Percentiles rank a stretch among this genome's conserved stretches.
Evolutionary conservation across 768 basidiomycete genomes (phyloP).

Genomic region (Panaeolus papilionaceus): DNA sequence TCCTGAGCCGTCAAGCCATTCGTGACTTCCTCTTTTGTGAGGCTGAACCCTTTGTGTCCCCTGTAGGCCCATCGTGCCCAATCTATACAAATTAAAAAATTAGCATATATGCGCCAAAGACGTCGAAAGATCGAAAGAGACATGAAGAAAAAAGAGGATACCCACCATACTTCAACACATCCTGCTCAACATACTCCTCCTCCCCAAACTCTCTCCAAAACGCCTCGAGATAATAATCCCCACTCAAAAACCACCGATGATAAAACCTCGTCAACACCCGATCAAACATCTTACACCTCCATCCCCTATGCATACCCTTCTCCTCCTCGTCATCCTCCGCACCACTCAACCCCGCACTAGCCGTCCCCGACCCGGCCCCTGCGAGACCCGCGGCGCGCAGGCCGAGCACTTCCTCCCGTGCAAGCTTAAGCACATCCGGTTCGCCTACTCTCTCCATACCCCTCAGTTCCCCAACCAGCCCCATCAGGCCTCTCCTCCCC

Average conservation of each 20-base stretch:
- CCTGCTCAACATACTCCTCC: slow-evolving; percentile 43
- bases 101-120: neutral
- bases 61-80: slow-evolving; percentile 46
- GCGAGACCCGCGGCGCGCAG: slow-evolving; percentile 31
- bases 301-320: slow-evolving; percentile 38
- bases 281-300: slow-evolving; percentile 50
- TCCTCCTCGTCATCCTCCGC: slow-evolving; percentile 17
- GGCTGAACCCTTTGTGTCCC: slow-evolving; percentile 47
- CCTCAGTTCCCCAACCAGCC: neutral
- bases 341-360: neutral
- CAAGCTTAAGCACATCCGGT: slow-evolving; percentile 7
- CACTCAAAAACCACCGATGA: slow-evolving; percentile 47
- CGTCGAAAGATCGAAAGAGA: neutral
- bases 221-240: slow-evolving; percentile 42
- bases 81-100: slow-evolving; percentile 29
- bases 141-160: slow-evolving; percentile 17
- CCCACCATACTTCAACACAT: slow-evolving; percentile 46
- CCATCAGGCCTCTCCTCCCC: slow-evolving; percentile 32
- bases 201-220: slow-evolving; percentile 49
- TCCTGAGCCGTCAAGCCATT: slow-evolving; percentile 39
- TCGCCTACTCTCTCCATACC: slow-evolving; percentile 16
- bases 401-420: slow-evolving; percentile 7
- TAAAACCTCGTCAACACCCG: slow-evolving; percentile 48
- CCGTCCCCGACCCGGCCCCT: slow-evolving; percentile 20
- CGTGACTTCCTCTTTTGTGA: slow-evolving; percentile 42